Evolutionary conservation across 176 grass and related monocot genomes (phyloP).

Genomic region (Zea luxurians): DNA sequence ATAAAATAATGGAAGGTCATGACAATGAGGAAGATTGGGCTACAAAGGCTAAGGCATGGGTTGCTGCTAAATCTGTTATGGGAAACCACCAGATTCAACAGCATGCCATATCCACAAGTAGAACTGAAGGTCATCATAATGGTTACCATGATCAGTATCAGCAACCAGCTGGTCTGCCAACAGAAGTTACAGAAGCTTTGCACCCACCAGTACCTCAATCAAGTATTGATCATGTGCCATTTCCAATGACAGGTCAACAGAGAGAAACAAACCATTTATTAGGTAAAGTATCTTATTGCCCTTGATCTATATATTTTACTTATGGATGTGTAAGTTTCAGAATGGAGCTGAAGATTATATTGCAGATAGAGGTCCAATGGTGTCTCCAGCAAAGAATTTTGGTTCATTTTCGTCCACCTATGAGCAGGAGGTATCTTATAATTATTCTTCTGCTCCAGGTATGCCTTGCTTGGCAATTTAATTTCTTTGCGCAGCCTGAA

Average conservation of each 20-base stretch:
- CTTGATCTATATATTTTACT: slow-evolving; percentile 43
- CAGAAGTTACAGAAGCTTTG: slow-evolving; percentile 45
- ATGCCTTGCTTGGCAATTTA: slow-evolving; percentile 60
- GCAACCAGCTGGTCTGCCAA: slow-evolving; percentile 44
- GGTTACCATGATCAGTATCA: slow-evolving; percentile 59
- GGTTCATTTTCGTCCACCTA: slow-evolving; percentile 60
- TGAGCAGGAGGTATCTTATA: slow-evolving; percentile 92
- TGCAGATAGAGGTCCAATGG: slow-evolving; percentile 55
- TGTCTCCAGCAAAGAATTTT: slow-evolving; percentile 45
- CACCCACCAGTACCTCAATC: slow-evolving; percentile 52
- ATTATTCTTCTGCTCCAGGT: slow-evolving; percentile 91
- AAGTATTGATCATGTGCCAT: slow-evolving; percentile 40
- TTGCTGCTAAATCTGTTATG: slow-evolving; percentile 63
- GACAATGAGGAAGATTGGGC: slow-evolving; percentile 80
- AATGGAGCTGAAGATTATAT: slow-evolving; percentile 52
- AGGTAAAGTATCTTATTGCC: slow-evolving; percentile 48
- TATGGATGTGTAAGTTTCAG: slow-evolving; percentile 37
- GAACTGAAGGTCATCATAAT: slow-evolving; percentile 52
- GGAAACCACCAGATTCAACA: slow-evolving; percentile 56
- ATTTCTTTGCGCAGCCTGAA: slow-evolving; percentile 40
- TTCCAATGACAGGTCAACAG: slow-evolving; percentile 59
- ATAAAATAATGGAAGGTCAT: slow-evolving; percentile 38
- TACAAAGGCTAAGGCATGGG: slow-evolving; percentile 83
- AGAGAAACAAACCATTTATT: slow-evolving; percentile 58
- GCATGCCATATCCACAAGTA: slow-evolving; percentile 44